phyloP scores from a whole-genome alignment of 768 basidiomycete genomes.

The Piloderma croceum region DNA sequence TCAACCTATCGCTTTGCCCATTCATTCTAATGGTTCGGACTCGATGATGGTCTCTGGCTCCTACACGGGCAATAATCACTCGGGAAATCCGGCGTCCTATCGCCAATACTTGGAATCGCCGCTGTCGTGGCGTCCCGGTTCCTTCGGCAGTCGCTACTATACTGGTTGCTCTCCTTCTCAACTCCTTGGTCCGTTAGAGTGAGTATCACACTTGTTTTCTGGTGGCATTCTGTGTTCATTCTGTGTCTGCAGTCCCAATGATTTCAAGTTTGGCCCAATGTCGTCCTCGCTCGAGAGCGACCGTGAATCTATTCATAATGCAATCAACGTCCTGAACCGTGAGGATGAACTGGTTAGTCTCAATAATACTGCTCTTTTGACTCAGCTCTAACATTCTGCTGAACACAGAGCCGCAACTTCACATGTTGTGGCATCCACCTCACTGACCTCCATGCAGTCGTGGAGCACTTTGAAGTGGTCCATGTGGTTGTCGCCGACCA shows the following conservation, averaged over 20 bases:
- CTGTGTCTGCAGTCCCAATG: conserved; percentile 30
- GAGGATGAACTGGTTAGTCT: conserved; percentile 67
- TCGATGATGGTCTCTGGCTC: conserved; percentile 42
- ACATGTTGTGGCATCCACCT: conserved; percentile 82
- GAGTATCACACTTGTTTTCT: conserved; percentile 18
- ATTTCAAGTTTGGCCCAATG: conserved; percentile 42
- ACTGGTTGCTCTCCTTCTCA: conserved; percentile 60
- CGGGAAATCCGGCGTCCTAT: conserved; percentile 63
- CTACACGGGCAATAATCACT: conserved; percentile 40
- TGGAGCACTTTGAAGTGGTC: conserved; percentile 89
- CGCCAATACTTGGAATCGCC: conserved; percentile 68
- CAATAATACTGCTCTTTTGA: conserved; percentile 1
- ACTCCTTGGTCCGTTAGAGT: conserved; percentile 63
- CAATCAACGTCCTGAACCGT: conserved; percentile 57
- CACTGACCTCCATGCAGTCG: conserved; percentile 71
- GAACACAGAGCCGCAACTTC: conserved; percentile 74
- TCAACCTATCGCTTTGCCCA: conserved; percentile 41
- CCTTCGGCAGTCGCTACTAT: conserved; percentile 59
- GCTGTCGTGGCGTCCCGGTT: conserved; percentile 63
- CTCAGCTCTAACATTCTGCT: conserved; percentile 1
- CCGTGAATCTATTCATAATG: conserved; percentile 54
- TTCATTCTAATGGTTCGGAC: conserved; percentile 20
- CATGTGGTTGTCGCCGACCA: conserved; percentile 67
- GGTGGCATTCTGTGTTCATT: background rate
- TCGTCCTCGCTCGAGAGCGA: conserved; percentile 58